Conservation (phyloP, 2,329 filamentous ascomycete species). For the Cladosporium sp. region DNA sequence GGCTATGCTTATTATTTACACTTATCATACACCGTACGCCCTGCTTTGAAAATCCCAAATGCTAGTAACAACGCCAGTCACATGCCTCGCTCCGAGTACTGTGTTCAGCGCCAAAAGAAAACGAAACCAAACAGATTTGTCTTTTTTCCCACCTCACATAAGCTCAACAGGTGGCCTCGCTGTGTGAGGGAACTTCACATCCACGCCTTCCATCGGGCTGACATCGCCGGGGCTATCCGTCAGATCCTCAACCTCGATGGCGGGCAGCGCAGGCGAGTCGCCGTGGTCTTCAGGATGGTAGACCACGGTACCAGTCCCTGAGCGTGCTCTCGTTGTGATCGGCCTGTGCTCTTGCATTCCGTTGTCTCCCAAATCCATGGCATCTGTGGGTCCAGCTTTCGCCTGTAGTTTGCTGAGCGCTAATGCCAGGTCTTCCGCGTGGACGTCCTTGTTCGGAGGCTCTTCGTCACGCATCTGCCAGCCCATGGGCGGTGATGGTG, state of each 20-base stretch:
- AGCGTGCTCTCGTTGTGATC: constrained; percentile 39
- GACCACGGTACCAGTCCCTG: constrained; percentile 61
- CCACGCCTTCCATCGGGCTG: constrained; percentile 50
- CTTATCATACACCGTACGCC: background rate
- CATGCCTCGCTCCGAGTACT: background rate
- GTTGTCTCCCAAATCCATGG: constrained; percentile 29
- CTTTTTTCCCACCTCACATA: constrained; percentile 42
- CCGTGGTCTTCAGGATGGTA: constrained; percentile 66
- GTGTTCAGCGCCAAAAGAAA: background rate
- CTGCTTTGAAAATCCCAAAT: background rate
- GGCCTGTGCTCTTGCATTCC: constrained; percentile 18
- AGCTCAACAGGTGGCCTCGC: constrained; percentile 58
- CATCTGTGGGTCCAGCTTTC: constrained; percentile 37
- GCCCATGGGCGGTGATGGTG: constrained; percentile 64
- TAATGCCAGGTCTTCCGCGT: constrained; percentile 61
- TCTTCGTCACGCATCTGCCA: constrained; percentile 66
- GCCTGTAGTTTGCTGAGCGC: constrained; percentile 58
- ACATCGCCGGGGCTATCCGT: constrained; percentile 50
- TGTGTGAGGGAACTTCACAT: constrained; percentile 54
- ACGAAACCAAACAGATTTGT: background rate
- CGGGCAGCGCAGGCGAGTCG: constrained; percentile 60
- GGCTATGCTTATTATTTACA: background rate
- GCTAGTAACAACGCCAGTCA: background rate
- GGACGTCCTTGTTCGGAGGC: constrained; percentile 66
- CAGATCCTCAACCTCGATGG: constrained; percentile 66